phyloP scores from a whole-genome alignment of 2,329 filamentous ascomycete species.

The Basipetospora chlamydospora region DNA sequence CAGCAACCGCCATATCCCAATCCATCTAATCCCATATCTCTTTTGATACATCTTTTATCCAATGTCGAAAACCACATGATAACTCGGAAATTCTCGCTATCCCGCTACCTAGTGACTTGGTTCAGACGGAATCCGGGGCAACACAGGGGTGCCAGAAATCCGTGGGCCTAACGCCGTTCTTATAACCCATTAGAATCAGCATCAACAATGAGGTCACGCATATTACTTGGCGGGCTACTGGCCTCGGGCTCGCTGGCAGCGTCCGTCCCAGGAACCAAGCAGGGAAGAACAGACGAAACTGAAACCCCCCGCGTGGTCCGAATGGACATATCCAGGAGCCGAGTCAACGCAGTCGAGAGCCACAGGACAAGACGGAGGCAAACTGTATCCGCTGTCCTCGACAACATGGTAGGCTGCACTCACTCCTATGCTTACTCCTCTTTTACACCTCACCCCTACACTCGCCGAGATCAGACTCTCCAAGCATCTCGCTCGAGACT shows the following conservation, averaged over 20 bases:
- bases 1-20: too few species aligned
- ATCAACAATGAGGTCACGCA: conserved; percentile 21
- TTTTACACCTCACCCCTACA: too few species aligned
- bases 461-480: conserved; percentile 3
- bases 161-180: too few species aligned
- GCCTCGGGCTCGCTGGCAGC: conserved; percentile 2
- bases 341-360: conserved; percentile 21
- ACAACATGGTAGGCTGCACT: conserved; percentile 36
- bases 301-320: conserved; percentile 30
- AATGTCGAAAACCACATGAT: too few species aligned
- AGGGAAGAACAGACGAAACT: conserved; percentile 16
- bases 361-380: conserved; percentile 4
- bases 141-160: too few species aligned
- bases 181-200: neutral
- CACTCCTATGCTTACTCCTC: neutral
- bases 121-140: too few species aligned
- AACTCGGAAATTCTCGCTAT: too few species aligned
- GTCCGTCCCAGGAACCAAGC: conserved; percentile 5
- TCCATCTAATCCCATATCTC: too few species aligned
- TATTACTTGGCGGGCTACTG: conserved; percentile 12
- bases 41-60: too few species aligned
- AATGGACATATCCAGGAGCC: conserved; percentile 24
- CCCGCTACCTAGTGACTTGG: neutral
- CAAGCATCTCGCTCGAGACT: conserved; percentile 10
- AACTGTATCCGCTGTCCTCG: conserved; percentile 29